A percentile compares a stretch with the other conserved stretches of the same genome.
These are phyloP conservation scores for Cryptococcus sp. DNA, from an alignment of 1,284 basidiomycete genomes.

Conservation along the genomic window DNA sequence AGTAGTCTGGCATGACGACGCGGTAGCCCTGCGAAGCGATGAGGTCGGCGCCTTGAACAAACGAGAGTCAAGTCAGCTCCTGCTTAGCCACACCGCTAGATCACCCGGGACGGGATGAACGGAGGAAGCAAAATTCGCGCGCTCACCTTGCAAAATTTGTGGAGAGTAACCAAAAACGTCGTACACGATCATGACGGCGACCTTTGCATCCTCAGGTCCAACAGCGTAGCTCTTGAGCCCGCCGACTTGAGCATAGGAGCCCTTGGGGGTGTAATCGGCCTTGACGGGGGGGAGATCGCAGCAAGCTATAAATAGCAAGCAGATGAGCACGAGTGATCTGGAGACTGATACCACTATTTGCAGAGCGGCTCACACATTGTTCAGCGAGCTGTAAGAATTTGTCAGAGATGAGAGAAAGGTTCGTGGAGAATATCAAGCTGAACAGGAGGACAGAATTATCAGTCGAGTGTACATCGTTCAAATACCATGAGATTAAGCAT, in stretches of 20 bases:
- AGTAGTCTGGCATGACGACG: slow-evolving; percentile 56
- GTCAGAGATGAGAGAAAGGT: too few species aligned
- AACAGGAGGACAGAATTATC: too few species aligned
- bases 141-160: slow-evolving; percentile 55
- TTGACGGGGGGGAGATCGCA: slow-evolving; percentile 56
- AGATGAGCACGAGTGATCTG: too few species aligned
- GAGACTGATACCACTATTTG: too few species aligned
- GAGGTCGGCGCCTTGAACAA: slow-evolving; percentile 47
- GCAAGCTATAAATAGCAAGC: slow-evolving; percentile 45
- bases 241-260: slow-evolving; percentile 46
- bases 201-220: slow-evolving; percentile 41
- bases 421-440: too few species aligned
- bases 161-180: slow-evolving; percentile 55
- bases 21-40: slow-evolving; percentile 49
- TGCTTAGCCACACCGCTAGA: not conserved
- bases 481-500: too few species aligned
- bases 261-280: slow-evolving; percentile 57
- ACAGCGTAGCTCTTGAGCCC: slow-evolving; percentile 51
- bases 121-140: not conserved
- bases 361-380: too few species aligned
- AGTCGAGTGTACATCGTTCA: too few species aligned
- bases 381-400: too few species aligned
- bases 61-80: not conserved
- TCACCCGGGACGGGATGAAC: not conserved
- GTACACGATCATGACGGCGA: slow-evolving; percentile 44